Percentiles rank a stretch among this genome's conserved stretches.
Evolutionary conservation across 768 basidiomycete genomes (phyloP).

Genomic region (Auriscalpium orientale): DNA sequence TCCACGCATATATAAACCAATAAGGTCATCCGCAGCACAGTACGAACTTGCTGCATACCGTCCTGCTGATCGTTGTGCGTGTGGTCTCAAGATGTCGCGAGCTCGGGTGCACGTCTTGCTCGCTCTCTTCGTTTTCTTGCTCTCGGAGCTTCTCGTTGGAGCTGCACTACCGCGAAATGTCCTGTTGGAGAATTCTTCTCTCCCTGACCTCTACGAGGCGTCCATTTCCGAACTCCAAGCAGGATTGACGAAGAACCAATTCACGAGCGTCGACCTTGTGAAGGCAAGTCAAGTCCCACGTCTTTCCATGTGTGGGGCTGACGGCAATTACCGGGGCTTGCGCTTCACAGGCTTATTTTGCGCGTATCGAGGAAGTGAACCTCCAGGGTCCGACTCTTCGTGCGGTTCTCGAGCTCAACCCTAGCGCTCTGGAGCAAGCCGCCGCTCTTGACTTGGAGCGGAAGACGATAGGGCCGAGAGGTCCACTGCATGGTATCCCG

Average conservation of each 20-base stretch:
- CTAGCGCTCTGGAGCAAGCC: constrained; percentile 29
- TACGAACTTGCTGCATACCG: no score
- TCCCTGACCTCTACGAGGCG: constrained; percentile 37
- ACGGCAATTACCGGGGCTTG: no score
- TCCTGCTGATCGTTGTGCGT: no score
- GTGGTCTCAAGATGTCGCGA: no score
- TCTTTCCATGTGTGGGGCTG: no score
- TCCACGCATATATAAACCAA: background rate
- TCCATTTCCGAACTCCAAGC: constrained; percentile 30
- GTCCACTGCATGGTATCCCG: constrained; percentile 28
- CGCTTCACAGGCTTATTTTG: constrained; percentile 29
- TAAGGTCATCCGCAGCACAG: background rate
- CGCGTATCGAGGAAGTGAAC: constrained; percentile 38
- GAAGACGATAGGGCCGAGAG: constrained; percentile 16
- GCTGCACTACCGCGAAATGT: no score
- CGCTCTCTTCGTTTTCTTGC: no score
- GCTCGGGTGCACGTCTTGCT: no score
- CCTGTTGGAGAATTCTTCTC: background rate
- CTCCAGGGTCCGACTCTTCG: constrained; percentile 27
- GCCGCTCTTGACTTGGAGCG: constrained; percentile 23
- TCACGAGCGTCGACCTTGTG: constrained; percentile 35
- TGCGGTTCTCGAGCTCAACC: constrained; percentile 35
- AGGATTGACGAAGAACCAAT: constrained; percentile 28
- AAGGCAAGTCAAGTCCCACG: constrained; percentile 20
- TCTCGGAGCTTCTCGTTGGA: no score